Conservation (phyloP, 257 asterid genomes). For the Solanum tarapatanum region DNA sequence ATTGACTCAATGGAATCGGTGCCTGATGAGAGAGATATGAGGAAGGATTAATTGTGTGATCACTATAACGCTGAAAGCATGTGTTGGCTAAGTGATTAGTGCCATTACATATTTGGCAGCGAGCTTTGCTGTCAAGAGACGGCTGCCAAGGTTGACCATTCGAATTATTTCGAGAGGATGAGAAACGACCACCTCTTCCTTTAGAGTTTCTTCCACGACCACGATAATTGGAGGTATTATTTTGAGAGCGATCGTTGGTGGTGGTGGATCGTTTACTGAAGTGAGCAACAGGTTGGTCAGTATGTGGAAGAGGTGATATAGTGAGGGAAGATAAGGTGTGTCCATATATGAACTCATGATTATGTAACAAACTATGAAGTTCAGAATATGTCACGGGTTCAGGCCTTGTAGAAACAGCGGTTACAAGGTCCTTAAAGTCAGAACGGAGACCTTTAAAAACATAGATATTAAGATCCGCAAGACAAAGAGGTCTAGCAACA, state of each 20-base stretch:
- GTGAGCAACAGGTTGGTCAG: background rate
- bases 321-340: background rate
- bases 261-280: background rate
- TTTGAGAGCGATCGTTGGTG: background rate
- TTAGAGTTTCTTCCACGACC: background rate
- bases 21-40: background rate
- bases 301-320: background rate
- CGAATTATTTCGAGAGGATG: background rate
- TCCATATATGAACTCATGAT: background rate
- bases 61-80: background rate
- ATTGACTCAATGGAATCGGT: background rate
- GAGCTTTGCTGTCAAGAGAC: background rate
- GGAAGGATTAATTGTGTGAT: background rate
- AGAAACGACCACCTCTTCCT: background rate
- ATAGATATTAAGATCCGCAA: too few species aligned
- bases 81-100: background rate
- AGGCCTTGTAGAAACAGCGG: too few species aligned
- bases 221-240: background rate
- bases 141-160: background rate
- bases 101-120: background rate
- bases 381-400: background rate
- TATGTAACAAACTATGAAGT: background rate
- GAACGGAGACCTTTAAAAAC: too few species aligned
- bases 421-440: too few species aligned
- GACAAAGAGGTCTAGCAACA: too few species aligned